phyloP scores from a whole-genome alignment of 352 stramenopile species.

The Pythium phragmitis region DNA sequence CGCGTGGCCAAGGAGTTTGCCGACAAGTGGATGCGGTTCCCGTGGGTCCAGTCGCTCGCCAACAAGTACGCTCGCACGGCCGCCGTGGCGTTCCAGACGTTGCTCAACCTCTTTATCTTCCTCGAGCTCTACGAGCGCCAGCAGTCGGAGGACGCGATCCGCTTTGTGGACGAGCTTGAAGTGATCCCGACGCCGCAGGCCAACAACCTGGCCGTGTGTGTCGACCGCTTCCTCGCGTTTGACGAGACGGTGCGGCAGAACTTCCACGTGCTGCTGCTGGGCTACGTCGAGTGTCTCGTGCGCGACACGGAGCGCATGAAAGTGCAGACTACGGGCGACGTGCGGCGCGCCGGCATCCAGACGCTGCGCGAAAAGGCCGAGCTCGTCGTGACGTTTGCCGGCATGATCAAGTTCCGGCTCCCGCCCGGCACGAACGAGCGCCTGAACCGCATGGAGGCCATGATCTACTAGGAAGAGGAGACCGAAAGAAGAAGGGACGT shows the following conservation, averaged over 20 bases:
- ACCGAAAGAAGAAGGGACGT: not conserved
- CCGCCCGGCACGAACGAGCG: conserved; percentile 80
- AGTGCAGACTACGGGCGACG: conserved; percentile 56
- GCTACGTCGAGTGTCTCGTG: conserved; percentile 87
- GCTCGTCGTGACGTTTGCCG: conserved; percentile 81
- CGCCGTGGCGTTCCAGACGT: conserved; percentile 80
- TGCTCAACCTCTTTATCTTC: conserved; percentile 87
- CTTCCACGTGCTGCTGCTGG: conserved; percentile 82
- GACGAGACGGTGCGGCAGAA: conserved; percentile 82
- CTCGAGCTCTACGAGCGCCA: conserved; percentile 82
- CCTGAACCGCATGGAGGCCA: conserved; percentile 84
- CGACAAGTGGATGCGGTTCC: conserved; percentile 86
- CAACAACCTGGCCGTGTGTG: conserved; percentile 56
- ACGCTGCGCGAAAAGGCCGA: conserved; percentile 75
- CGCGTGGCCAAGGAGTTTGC: conserved; percentile 81
- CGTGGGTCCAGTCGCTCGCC: conserved; percentile 74
- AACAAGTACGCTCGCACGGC: conserved; percentile 69
- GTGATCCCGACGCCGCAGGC: conserved; percentile 66
- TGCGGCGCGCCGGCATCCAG: conserved; percentile 43
- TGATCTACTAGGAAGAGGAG: conserved; percentile 67
- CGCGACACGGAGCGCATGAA: conserved; percentile 80
- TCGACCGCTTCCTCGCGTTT: conserved; percentile 83
- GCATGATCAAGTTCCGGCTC: conserved; percentile 88
- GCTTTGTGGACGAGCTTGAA: conserved; percentile 79
- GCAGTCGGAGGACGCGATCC: conserved; percentile 80